Evolutionary conservation across 139 green algal species (phyloP), one percentile per base, ranked within the genome.

Genomic region (Picochlorum sp.): DNA sequence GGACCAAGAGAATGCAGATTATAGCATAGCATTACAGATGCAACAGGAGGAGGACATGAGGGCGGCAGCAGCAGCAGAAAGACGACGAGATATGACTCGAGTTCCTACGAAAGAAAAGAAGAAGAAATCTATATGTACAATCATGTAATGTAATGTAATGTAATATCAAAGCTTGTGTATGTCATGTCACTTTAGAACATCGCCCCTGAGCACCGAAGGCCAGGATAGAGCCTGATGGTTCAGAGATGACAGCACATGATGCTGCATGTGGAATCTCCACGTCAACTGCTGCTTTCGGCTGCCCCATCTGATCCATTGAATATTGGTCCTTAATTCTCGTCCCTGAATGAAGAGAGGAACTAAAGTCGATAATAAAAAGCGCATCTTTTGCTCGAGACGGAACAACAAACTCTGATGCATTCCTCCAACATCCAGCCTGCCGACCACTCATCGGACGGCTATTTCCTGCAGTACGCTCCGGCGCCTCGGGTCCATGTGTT

Each of bases 21-120:
- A 89, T 66, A 89, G 85, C 24, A 60, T 93, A 51, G 89, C 89
- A 6, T 57, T 96, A 66, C 79, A 89, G 71, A 75, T 96, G 67
- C 89, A 96, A 63, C 54, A 90, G 63, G 73, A 92, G 58, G 72
- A 79, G 10, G 10, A 20, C 30, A 30, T 18, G 21, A 44, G 49
- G 13, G n/a, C 59, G 14, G 59, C 71, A 63, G 59, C 71, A 59
- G 61, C 44, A 54, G 62, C 14, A 23, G 15, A 41, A 52, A 16
- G 55, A 13, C 23, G 5, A 21, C 20, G 30, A 51, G 49, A 28
- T 3, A 6, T 24, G 55, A 11, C 49, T 30, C 30, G 37, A 47
- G 62, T 9, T 9, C n/a, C 20, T 59, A n/a, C 13, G 30, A 45
- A 62, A 62, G 66, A 77, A 57, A 69, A 73, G 45, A 57, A 63